Evolutionary conservation across 2,329 filamentous ascomycete species (phyloP).

Genomic region (Neoarthrinium moseri): DNA sequence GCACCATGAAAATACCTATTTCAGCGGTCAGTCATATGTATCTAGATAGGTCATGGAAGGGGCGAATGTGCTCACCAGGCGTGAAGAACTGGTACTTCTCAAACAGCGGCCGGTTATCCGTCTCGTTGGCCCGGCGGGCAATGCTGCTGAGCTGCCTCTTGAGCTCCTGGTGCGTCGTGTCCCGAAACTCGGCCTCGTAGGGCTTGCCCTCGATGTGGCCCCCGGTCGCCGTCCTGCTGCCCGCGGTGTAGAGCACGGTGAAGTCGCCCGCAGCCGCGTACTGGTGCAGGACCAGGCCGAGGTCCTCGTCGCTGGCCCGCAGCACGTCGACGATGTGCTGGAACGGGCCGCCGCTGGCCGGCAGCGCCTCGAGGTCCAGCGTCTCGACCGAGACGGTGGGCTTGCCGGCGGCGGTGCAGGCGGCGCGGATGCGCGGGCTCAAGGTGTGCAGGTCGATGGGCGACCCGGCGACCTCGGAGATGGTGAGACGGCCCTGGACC

Average conservation of each 20-base stretch:
- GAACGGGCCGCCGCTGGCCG: slow-evolving; percentile 32
- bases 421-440: slow-evolving; percentile 40
- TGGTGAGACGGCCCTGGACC: slow-evolving; percentile 40
- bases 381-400: slow-evolving; percentile 37
- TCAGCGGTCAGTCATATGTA: slow-evolving; percentile 15
- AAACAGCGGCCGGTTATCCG: slow-evolving; percentile 62
- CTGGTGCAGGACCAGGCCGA: slow-evolving; percentile 47
- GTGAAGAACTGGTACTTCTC: slow-evolving; percentile 95
- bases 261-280: slow-evolving; percentile 48
- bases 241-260: slow-evolving; percentile 75
- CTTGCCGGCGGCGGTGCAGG: slow-evolving; percentile 42
- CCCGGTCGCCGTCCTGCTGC: slow-evolving; percentile 40
- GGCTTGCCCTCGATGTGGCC: slow-evolving; percentile 35
- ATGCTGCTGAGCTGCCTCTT: slow-evolving; percentile 55
- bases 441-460: slow-evolving; percentile 41
- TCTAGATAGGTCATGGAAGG: too few species aligned
- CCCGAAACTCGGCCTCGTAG: slow-evolving; percentile 67
- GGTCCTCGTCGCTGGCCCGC: slow-evolving; percentile 48
- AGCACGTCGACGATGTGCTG: slow-evolving; percentile 41
- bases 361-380: slow-evolving; percentile 39
- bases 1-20: slow-evolving; percentile 83
- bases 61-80: slow-evolving; percentile 74
- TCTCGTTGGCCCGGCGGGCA: slow-evolving; percentile 37
- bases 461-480: slow-evolving; percentile 60
- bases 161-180: slow-evolving; percentile 67